Evolutionary conservation across 2,329 filamentous ascomycete species (phyloP), one percentile per base, ranked within the genome.

Genomic region (Proliferodiscus dingleyae): DNA sequence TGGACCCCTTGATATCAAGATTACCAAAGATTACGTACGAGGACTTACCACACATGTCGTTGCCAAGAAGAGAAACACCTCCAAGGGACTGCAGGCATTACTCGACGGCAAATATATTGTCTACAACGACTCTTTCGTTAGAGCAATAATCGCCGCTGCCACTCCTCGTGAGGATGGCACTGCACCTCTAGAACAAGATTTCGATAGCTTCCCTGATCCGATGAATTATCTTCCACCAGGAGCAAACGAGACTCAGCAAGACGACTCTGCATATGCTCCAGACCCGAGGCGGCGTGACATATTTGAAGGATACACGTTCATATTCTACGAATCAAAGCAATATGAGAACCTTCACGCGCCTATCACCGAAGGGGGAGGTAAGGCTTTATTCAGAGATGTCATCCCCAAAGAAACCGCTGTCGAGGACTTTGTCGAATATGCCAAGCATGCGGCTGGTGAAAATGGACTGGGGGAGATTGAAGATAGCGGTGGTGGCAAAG

Each of bases 1-100:
- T 15, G 89, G 94, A 62, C 78, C 83, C 36, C 74, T 95, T n/a
- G 93, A 95, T 61, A 83, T 97, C 65, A 97, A 96, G 65, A 83
- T 89, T 11, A 71, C 86, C 11, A 73, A 78, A 34, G 83, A 89
- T 3, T 96, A 89, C 64, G 69, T 86, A 19, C 69, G 75, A 21
- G 74, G 71, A 13, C 69, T 77, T 22, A 96, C 91, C 0, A 95
- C 91, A 0, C 90, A 97, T 65, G 85, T 95, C 9, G 81, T 97
- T 26, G 83, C 88, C 6, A 87, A 82, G 64, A 96, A 95, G 67
- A 78, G 93, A 38, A 98, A 97, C 64, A 91, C 89, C 0, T 78
- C 90, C 0, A 89, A 89, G 54, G 88, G 87, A 0, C 72, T 98
- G 2, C 89, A 94, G 61, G 91, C 88, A 2, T 72, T 98, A 8